phyloP scores from a whole-genome alignment of 2,329 filamentous ascomycete species.

The Shiraia bambusicola region DNA sequence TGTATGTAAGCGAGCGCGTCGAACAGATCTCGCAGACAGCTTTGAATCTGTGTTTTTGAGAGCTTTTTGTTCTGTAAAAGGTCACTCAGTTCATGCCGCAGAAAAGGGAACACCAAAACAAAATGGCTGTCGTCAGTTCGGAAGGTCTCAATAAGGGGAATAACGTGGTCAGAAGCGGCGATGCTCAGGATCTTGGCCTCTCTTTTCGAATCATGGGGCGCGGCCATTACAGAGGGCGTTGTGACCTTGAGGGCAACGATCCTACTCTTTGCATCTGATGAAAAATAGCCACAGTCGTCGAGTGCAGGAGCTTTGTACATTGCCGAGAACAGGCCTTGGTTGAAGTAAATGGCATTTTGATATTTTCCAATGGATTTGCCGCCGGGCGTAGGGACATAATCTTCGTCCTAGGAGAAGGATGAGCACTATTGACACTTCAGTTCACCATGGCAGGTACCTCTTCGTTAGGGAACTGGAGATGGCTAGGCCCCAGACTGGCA shows the following conservation, averaged over 20 bases:
- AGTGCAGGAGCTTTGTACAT: constrained; percentile 69
- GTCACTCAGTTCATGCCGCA: constrained; percentile 70
- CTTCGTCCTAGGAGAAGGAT: constrained; percentile 25
- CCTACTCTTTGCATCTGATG: constrained; percentile 20
- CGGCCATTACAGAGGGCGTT: constrained; percentile 67
- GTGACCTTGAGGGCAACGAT: constrained; percentile 83
- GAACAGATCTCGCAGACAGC: constrained; percentile 68
- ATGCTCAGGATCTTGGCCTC: constrained; percentile 73
- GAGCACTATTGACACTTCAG: neutral
- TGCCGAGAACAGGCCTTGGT: constrained; percentile 74
- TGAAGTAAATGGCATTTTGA: constrained; percentile 57
- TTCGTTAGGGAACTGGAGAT: constrained; percentile 27
- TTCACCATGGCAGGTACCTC: constrained; percentile 16
- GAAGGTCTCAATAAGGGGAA: constrained; percentile 74
- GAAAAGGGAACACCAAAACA: constrained; percentile 82
- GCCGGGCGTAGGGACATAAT: constrained; percentile 36
- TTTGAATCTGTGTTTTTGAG: constrained; percentile 43
- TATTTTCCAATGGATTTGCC: constrained; percentile 57
- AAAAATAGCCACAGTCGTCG: constrained; percentile 35
- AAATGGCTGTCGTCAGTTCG: constrained; percentile 68
- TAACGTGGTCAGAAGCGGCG: constrained; percentile 59
- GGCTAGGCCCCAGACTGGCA: constrained; percentile 16
- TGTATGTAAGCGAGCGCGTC: constrained; percentile 72
- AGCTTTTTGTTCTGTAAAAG: constrained; percentile 58
- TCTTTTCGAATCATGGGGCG: constrained; percentile 79